Base-by-base conservation (phyloP, 805 yeast genomes). In the baker's yeast (Saccharomyces cerevisiae) region DNA sequence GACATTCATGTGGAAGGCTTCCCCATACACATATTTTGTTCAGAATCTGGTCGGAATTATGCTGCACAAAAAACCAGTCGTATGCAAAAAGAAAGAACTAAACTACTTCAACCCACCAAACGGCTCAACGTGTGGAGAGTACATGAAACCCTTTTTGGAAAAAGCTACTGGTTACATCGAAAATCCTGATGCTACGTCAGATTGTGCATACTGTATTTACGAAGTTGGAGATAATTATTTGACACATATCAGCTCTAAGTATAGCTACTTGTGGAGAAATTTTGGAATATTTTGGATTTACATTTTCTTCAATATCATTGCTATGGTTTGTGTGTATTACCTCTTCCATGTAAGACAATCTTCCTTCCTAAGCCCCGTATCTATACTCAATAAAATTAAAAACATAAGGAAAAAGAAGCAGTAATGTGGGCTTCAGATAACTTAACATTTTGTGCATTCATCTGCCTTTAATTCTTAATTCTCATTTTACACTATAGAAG, bases 1-100 rank as follows among this genome's bases (percentile, higher is more conserved):
- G 95, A 82, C 79, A 49, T 88, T 85, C 67, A 85, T 88, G 90
- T 84, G 86, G 79, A 79, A 85, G 60, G 76, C 76, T 22, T 83
- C 88, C 27, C 95, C 87, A 9, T 78, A 79, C 70, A 85, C 92
- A 1, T 88, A 88, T 65, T 80, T 84, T 67, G 73, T 87, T 55
- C 82, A 80, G 58, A 75, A 80, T 51, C 73, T 85, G 57, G 72
- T 83, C 47, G 74, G 72, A 27, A 70, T 66, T 30, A 74, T 77
- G 51, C 71, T 77, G 60, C 84, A 84, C 59, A 77, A 75, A 41
- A 73, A 79, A 57, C 65, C 69, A 41, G 84, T 87, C 11, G 62
- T 55, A 13, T 85, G 91, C 67, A 57, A 70, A 6, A 57, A 54
- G 1, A 57, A 60, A 14, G 92, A 86, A 63, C 72, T 78, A 64